phyloP scores from a whole-genome alignment of 257 asterid genomes.

The Cinchona pubescens region DNA sequence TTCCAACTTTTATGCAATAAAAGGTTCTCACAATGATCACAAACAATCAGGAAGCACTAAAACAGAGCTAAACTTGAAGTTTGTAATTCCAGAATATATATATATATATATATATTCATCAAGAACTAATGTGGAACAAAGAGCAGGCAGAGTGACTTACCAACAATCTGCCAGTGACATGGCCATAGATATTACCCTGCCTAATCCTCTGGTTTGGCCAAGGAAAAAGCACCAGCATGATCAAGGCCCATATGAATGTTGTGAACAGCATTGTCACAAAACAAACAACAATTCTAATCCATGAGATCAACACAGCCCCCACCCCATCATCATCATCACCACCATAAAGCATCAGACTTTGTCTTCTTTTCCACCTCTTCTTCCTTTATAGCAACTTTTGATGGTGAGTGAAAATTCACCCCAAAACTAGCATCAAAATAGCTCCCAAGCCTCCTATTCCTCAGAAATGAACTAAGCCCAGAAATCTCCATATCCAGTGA shows the following conservation, averaged over 20 bases:
- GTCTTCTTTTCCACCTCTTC: constrained; percentile 13
- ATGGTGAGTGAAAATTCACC: neutral
- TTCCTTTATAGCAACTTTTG: constrained; percentile 17
- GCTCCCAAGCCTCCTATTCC: constrained; percentile 35
- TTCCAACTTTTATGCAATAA: neutral
- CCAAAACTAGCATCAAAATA: constrained; percentile 23
- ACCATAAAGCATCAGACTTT: constrained; percentile 12
- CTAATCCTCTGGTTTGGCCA: constrained; percentile 51
- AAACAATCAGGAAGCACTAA: neutral
- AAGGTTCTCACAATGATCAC: neutral
- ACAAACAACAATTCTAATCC: constrained; percentile 37
- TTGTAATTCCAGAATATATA: neutral
- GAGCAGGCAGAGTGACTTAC: constrained; percentile 24
- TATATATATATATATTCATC: neutral
- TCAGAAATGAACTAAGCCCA: constrained; percentile 22
- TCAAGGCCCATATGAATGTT: constrained; percentile 41
- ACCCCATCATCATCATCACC: constrained; percentile 28
- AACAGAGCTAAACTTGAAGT: neutral
- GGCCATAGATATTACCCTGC: constrained; percentile 49
- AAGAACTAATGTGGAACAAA: neutral
- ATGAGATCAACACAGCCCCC: constrained; percentile 33
- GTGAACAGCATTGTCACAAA: constrained; percentile 36
- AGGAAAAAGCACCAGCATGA: constrained; percentile 44
- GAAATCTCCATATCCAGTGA: constrained; percentile 33
- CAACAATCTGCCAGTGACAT: constrained; percentile 44